Conservation (phyloP, 768 basidiomycete genomes). For the Crepidotus variabilis region DNA sequence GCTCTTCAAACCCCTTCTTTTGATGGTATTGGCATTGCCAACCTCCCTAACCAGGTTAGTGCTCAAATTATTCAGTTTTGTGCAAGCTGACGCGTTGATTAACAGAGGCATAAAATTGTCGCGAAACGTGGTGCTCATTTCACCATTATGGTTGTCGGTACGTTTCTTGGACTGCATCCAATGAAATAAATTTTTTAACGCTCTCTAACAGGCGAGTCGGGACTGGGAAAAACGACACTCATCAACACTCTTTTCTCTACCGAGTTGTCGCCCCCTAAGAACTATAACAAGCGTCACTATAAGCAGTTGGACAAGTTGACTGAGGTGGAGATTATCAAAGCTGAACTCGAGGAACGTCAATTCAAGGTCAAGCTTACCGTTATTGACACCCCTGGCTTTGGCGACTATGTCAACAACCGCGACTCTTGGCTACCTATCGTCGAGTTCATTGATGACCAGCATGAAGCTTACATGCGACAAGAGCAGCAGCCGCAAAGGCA, state of each 20-base stretch:
- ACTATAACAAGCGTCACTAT: constrained; percentile 82
- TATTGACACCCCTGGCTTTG: constrained; percentile 98
- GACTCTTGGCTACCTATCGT: constrained; percentile 98
- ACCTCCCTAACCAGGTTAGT: constrained; percentile 94
- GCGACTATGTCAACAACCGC: constrained; percentile 99
- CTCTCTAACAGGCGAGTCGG: constrained; percentile 75
- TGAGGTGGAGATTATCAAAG: constrained; percentile 99
- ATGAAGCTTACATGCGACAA: constrained; percentile 94
- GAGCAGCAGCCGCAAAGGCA: constrained; percentile 97
- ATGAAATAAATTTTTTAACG: not conserved
- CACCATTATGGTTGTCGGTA: constrained; percentile 99
- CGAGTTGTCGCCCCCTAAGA: constrained; percentile 88
- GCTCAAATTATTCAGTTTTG: not conserved
- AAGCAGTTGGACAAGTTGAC: constrained; percentile 99
- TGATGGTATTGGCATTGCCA: constrained; percentile 91
- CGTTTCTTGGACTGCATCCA: constrained; percentile 19
- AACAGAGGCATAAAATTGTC: constrained; percentile 97
- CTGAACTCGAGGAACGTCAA: constrained; percentile 97
- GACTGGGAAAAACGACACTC: constrained; percentile 94
- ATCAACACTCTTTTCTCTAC: constrained; percentile 99
- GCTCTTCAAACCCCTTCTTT: constrained; percentile 37
- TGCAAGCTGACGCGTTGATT: constrained; percentile 23
- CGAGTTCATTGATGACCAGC: constrained; percentile 97
- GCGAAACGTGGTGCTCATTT: constrained; percentile 97
- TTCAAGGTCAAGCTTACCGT: constrained; percentile 99